Percentiles rank a stretch among this genome's conserved stretches.
Conservation (phyloP, 2,329 filamentous ascomycete genomes). For the Diaporthe sp. region DNA sequence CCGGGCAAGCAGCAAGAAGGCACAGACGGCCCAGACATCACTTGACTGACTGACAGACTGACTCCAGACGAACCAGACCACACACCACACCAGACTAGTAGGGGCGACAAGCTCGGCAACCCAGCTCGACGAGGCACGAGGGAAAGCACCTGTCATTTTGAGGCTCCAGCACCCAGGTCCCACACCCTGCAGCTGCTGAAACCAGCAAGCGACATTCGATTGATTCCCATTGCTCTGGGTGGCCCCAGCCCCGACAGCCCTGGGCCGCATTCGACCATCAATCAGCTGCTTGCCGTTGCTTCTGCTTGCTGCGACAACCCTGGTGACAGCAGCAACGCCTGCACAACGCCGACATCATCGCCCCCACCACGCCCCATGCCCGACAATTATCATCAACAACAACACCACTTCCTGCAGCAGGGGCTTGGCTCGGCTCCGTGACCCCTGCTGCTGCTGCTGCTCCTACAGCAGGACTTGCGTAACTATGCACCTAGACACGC, state of each 20-base stretch:
- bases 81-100: not conserved
- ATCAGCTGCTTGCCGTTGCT: not conserved
- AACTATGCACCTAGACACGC: no score
- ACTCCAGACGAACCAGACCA: not conserved
- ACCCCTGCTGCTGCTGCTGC: not conserved
- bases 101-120: not conserved
- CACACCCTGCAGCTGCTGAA: slow-evolving; percentile 34
- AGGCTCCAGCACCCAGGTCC: slow-evolving; percentile 20
- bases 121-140: not conserved
- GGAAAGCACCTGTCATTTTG: slow-evolving; percentile 24
- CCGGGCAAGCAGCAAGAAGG: not conserved
- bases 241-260: slow-evolving; percentile 21
- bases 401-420: not conserved
- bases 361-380: not conserved
- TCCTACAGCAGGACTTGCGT: not conserved
- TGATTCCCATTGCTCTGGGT: slow-evolving; percentile 30
- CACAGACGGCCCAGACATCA: not conserved
- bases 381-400: not conserved
- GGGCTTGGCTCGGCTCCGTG: slow-evolving; percentile 12
- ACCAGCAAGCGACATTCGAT: slow-evolving; percentile 35
- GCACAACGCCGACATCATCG: not conserved
- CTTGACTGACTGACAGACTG: not conserved
- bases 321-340: not conserved
- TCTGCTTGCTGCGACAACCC: not conserved
- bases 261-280: slow-evolving; percentile 9